Base-by-base conservation (phyloP, 495 filamentous ascomycete genomes). In the Durotheca rogersii region DNA sequence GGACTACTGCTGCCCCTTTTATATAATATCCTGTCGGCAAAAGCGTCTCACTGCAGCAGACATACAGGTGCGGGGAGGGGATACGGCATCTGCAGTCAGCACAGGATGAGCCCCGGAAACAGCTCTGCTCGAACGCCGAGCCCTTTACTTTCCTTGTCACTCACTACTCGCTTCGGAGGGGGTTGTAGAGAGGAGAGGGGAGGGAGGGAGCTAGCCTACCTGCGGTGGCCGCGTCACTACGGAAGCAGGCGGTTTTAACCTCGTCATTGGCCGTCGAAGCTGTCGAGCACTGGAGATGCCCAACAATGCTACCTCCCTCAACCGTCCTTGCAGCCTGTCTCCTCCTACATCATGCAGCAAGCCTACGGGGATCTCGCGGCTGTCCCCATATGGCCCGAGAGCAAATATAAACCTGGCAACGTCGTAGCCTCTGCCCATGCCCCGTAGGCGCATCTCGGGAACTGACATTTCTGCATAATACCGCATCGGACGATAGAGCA, bases 21-120 rank as follows among this genome's bases (percentile, higher is more conserved):
- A 59, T 59, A 59, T 19, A 30, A 50, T 30, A 33, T 11, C 39
- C 18, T 31, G 30, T 20, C 41, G 11, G 36, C 30, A 42, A 45
- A 53, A 59, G 20, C 50, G 56, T 59, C 44, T 50, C 41, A 53
- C 56, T 53, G 56, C 56, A 59, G 53, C 30, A 23, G 17, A 30
- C 30, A 14, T 43, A 52, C 43, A 48, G 52, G 54, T 59, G 56
- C 56, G 56, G 56, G 56, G 56, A 51, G 50, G 23, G 23, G 9
- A 37, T 37, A 59, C 56, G 56, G 50, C 46, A 40, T 59, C 56
- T 59, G 56, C 56, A 53, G 56, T 59, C 56, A 59, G 56, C 50
- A 59, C 4, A 27, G 9, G 23, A 53, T 19, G 49, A 58, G 44
- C 49, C 55, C 55, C 55, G 53, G 45, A 44, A 35, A 49, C 56